Conservation (phyloP, 2,329 filamentous ascomycete species). For the Teratosphaeriaceae sp. region DNA sequence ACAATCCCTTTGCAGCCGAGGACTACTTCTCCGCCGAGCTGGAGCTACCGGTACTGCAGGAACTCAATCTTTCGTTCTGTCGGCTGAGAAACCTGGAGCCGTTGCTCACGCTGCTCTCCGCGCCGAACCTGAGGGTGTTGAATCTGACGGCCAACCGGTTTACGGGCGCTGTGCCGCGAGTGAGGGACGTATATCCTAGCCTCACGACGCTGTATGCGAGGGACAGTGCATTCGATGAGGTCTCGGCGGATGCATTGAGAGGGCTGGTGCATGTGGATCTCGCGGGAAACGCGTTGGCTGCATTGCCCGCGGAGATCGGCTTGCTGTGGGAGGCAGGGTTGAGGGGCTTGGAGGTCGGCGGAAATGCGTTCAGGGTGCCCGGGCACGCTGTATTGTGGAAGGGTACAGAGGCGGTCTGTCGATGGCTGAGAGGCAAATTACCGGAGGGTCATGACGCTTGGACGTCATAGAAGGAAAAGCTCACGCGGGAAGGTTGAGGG, state of each 20-base stretch:
- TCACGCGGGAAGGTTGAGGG: background rate
- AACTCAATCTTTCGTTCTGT: slow-evolving; percentile 70
- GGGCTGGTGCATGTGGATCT: slow-evolving; percentile 73
- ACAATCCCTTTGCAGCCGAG: slow-evolving; percentile 28
- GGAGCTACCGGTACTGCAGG: slow-evolving; percentile 62
- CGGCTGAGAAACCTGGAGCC: slow-evolving; percentile 64
- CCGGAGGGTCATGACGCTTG: slow-evolving; percentile 11
- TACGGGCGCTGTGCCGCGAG: slow-evolving; percentile 55
- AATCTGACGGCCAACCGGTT: slow-evolving; percentile 82
- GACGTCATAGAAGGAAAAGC: background rate
- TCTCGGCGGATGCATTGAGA: slow-evolving; percentile 61
- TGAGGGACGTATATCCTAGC: slow-evolving; percentile 62
- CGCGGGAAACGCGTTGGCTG: slow-evolving; percentile 78
- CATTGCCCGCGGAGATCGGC: slow-evolving; percentile 73
- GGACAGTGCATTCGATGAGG: slow-evolving; percentile 69
- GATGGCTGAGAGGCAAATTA: slow-evolving; percentile 62
- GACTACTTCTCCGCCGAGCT: slow-evolving; percentile 63
- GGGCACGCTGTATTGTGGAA: slow-evolving; percentile 77
- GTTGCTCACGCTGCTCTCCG: slow-evolving; percentile 60
- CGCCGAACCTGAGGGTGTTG: slow-evolving; percentile 67
- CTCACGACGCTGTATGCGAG: slow-evolving; percentile 65
- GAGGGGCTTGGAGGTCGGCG: slow-evolving; percentile 67
- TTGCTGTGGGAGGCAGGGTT: slow-evolving; percentile 60
- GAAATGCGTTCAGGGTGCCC: slow-evolving; percentile 84
- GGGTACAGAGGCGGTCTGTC: slow-evolving; percentile 76